Conservation (phyloP, 306 rosid species). For the Styphnolobium japonicum region DNA sequence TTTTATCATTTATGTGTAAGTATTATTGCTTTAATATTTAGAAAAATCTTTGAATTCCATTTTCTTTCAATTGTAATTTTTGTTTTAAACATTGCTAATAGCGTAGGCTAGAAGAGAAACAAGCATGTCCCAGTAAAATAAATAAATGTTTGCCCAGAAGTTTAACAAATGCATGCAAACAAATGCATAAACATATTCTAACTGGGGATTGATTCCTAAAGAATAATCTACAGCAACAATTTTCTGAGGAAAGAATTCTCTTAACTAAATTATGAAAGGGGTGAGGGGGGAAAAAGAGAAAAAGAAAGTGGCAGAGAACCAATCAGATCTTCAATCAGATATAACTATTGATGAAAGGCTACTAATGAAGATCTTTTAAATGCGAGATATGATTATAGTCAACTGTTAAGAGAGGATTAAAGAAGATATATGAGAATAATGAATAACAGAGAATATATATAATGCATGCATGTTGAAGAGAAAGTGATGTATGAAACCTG, state of each 20-base stretch:
- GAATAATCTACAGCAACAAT: background rate
- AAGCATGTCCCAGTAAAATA: too few species aligned
- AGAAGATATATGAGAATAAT: background rate
- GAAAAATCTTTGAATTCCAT: too few species aligned
- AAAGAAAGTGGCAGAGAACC: background rate
- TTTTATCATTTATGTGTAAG: too few species aligned
- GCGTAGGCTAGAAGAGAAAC: too few species aligned
- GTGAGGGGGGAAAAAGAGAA: background rate
- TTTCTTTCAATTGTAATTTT: too few species aligned
- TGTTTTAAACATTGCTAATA: too few species aligned
- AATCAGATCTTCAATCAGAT: background rate
- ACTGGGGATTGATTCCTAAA: background rate
- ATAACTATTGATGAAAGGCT: background rate
- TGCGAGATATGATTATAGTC: background rate
- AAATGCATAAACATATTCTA: background rate
- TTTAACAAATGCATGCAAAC: too few species aligned
- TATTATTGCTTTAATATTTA: too few species aligned
- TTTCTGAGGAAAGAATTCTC: background rate
- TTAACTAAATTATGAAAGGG: background rate
- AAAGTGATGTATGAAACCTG: constrained; percentile 15
- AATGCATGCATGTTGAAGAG: constrained; percentile 7
- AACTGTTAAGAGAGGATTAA: too few species aligned
- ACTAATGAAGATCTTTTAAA: background rate
- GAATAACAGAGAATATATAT: background rate
- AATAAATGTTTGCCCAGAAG: too few species aligned